Conservation (phyloP, 208 protist species). For the Trichomonas tenax region DNA sequence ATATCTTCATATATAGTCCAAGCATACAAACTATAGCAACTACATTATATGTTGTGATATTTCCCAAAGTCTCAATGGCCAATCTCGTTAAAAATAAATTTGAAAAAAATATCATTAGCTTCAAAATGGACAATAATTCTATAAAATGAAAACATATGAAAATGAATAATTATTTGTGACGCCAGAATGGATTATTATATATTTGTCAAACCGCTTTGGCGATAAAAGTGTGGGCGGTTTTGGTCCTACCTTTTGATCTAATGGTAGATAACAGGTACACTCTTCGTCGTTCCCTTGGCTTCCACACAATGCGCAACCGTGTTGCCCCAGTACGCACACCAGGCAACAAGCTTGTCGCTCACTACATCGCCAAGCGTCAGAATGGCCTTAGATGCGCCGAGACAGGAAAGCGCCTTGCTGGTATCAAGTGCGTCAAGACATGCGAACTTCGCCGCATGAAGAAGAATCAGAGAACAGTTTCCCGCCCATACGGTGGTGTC, state of each 20-base stretch:
- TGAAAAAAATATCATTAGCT: too few species aligned
- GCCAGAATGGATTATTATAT: too few species aligned
- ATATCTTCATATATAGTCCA: too few species aligned
- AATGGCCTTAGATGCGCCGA: neutral
- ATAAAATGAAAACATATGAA: too few species aligned
- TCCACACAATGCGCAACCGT: neutral
- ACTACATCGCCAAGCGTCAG: neutral
- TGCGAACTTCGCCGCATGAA: neutral
- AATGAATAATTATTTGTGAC: too few species aligned
- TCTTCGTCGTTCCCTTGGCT: neutral
- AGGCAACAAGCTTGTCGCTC: neutral
- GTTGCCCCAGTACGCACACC: conserved; percentile 10
- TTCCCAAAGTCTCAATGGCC: too few species aligned
- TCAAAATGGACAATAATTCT: too few species aligned
- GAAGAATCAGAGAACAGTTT: neutral
- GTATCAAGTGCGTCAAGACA: neutral
- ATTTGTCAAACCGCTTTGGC: too few species aligned
- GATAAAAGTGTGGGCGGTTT: neutral
- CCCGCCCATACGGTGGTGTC: conserved; percentile 2
- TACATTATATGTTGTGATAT: too few species aligned
- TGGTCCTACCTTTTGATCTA: neutral
- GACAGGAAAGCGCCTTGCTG: neutral
- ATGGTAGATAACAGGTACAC: neutral
- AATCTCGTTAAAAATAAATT: too few species aligned
- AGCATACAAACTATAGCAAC: too few species aligned